Percentiles rank a stretch among this genome's conserved stretches.
Conservation (phyloP, 192 early-diverging fungal genomes). For the Coemansia sp. region DNA sequence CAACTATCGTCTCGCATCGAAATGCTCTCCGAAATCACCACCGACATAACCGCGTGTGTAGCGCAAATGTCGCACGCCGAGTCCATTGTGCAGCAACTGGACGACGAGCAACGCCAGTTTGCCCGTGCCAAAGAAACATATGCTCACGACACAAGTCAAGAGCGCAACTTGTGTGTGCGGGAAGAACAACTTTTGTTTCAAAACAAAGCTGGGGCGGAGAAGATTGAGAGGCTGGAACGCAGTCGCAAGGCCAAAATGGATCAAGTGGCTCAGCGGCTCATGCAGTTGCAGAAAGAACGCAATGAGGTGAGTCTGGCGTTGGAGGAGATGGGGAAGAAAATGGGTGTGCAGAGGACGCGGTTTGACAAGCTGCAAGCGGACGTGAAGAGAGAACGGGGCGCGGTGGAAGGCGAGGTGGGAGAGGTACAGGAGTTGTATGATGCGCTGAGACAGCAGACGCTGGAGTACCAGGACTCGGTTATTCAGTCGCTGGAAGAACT, state of each 20-base stretch:
- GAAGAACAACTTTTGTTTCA: conserved; percentile 49
- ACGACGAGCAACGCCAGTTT: conserved; percentile 47
- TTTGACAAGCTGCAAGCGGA: conserved; percentile 33
- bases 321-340: conserved; percentile 28
- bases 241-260: conserved; percentile 36
- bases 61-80: conserved; percentile 68
- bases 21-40: conserved; percentile 54
- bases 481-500: conserved; percentile 50
- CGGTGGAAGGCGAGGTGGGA: conserved; percentile 31
- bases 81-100: conserved; percentile 50
- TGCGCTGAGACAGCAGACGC: conserved; percentile 42
- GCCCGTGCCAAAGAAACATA: conserved; percentile 19
- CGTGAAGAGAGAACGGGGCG: conserved; percentile 29
- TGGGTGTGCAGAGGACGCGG: conserved; percentile 29
- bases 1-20: conserved; percentile 58
- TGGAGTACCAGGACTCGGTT: conserved; percentile 48
- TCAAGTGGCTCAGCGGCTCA: conserved; percentile 13
- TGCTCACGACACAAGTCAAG: conserved; percentile 16
- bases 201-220: conserved; percentile 42
- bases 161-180: conserved; percentile 37
- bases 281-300: conserved; percentile 39
- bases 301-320: conserved; percentile 24
- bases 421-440: conserved; percentile 45
- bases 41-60: conserved; percentile 56
- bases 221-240: conserved; percentile 46